phyloP scores from a whole-genome alignment of 768 basidiomycete species.

The Coprinopsis strossmayeri region DNA sequence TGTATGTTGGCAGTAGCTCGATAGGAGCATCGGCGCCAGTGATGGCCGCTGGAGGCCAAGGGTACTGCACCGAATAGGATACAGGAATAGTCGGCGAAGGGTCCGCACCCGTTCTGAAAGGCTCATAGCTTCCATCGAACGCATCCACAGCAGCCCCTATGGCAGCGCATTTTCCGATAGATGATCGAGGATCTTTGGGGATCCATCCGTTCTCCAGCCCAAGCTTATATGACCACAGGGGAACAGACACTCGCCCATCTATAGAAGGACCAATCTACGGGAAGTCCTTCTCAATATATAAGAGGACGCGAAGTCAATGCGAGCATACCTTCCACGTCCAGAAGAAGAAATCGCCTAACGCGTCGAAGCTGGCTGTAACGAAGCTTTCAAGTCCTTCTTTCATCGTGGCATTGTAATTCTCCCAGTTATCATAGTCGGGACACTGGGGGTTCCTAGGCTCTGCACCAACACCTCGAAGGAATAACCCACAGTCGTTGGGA shows the following conservation, averaged over 20 bases:
- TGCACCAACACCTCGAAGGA: slow-evolving; percentile 12
- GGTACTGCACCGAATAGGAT: slow-evolving; percentile 25
- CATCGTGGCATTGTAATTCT: slow-evolving; percentile 39
- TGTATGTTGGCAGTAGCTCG: slow-evolving; percentile 46
- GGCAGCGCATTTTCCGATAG: slow-evolving; percentile 52
- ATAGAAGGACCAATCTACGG: slow-evolving; percentile 42
- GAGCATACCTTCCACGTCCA: slow-evolving; percentile 41
- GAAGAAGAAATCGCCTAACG: slow-evolving; percentile 38
- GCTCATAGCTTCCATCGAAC: slow-evolving; percentile 32
- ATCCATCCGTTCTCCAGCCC: slow-evolving; percentile 68
- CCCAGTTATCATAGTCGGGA: slow-evolving; percentile 35
- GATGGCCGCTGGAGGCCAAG: slow-evolving; percentile 54
- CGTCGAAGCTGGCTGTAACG: slow-evolving; percentile 43
- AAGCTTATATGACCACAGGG: slow-evolving; percentile 35
- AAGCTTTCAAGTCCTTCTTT: slow-evolving; percentile 42
- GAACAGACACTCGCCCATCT: slow-evolving; percentile 25
- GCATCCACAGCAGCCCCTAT: slow-evolving; percentile 31
- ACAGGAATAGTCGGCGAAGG: slow-evolving; percentile 35
- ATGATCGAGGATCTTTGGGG: slow-evolving; percentile 62
- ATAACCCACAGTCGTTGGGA: slow-evolving; percentile 45
- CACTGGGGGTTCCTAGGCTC: slow-evolving; percentile 34
- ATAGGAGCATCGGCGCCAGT: slow-evolving; percentile 31
- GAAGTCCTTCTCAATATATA: no score
- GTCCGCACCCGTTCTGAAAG: slow-evolving; percentile 62
- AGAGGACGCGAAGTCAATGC: no score